Percentiles rank a stretch among this genome's conserved stretches.
phyloP scores from a whole-genome alignment of 371 early-diverging fungal species.

The Apophysomyces trapeziformis region DNA sequence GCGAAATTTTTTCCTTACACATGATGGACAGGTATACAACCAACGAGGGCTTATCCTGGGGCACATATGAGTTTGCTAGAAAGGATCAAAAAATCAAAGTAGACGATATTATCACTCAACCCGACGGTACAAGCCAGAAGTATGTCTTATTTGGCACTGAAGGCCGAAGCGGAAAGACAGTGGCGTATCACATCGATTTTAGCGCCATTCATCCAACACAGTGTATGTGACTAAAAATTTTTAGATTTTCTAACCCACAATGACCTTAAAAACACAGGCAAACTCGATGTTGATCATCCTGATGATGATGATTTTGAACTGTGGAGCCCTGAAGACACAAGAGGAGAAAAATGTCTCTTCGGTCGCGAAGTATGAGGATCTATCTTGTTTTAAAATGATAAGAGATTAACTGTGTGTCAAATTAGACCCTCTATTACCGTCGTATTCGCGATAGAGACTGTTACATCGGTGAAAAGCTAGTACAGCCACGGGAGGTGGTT shows the following conservation, averaged over 20 bases:
- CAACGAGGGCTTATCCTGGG: slow-evolving; percentile 73
- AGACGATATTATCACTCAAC: slow-evolving; percentile 71
- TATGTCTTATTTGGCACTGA: slow-evolving; percentile 70
- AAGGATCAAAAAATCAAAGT: slow-evolving; percentile 57
- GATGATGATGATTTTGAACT: slow-evolving; percentile 79
- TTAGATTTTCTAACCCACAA: neutral
- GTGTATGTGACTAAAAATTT: slow-evolving; percentile 45
- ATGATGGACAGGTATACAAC: slow-evolving; percentile 36
- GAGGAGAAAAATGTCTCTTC: slow-evolving; percentile 68
- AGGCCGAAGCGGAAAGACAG: slow-evolving; percentile 37
- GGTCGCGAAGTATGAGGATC: slow-evolving; percentile 59
- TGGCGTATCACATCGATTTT: slow-evolving; percentile 80
- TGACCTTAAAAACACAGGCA: slow-evolving; percentile 11
- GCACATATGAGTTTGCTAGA: slow-evolving; percentile 55
- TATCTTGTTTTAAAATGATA: too few relatives aligned
- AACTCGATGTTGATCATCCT: slow-evolving; percentile 43
- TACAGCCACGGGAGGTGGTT: slow-evolving; percentile 60
- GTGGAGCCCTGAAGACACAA: slow-evolving; percentile 67
- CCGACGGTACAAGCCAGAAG: slow-evolving; percentile 72
- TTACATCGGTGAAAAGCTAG: slow-evolving; percentile 75
- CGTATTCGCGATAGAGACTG: slow-evolving; percentile 78
- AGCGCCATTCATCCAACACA: slow-evolving; percentile 63
- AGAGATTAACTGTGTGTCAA: neutral
- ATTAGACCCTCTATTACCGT: slow-evolving; percentile 71
- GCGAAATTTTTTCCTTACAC: slow-evolving; percentile 5